These are phyloP conservation scores for Globisporangium acanthophoron DNA, from an alignment of 352 stramenopile genomes.

Conservation along the genomic window DNA sequence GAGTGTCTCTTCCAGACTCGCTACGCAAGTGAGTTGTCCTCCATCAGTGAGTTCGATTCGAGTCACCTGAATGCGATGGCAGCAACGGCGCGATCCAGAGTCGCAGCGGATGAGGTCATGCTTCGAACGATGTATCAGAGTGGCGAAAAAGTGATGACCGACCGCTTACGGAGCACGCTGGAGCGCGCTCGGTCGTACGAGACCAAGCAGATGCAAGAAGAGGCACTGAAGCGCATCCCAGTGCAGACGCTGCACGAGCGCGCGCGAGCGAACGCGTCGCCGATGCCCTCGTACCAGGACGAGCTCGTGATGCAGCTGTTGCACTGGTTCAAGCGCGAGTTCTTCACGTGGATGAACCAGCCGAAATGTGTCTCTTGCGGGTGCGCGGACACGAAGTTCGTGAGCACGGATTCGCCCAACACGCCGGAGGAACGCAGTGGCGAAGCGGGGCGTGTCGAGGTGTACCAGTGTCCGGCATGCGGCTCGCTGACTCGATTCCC, in stretches of 20 bases:
- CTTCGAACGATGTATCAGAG: conserved; percentile 38
- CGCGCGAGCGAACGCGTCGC: conserved; percentile 43
- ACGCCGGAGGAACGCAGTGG: conserved; percentile 55
- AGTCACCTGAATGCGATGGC: conserved; percentile 17
- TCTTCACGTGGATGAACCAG: conserved; percentile 90
- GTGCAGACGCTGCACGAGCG: conserved; percentile 55
- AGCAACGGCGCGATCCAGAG: conserved; percentile 7
- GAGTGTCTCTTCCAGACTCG: conserved; percentile 64
- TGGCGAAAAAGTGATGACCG: conserved; percentile 41
- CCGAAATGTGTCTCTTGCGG: conserved; percentile 56
- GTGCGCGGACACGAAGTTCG: conserved; percentile 33
- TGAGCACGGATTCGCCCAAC: conserved; percentile 36
- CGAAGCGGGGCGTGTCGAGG: conserved; percentile 75
- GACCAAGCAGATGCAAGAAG: conserved; percentile 48
- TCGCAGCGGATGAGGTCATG: conserved; percentile 23
- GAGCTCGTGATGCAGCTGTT: conserved; percentile 73
- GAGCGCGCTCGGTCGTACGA: conserved; percentile 62
- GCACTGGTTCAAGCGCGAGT: conserved; percentile 89
- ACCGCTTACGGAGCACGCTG: conserved; percentile 39
- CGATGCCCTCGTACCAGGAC: conserved; percentile 47
- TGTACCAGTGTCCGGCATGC: conserved; percentile 78
- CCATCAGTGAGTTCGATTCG: conserved; percentile 20
- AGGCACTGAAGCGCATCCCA: conserved; percentile 66
- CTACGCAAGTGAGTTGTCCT: conserved; percentile 17
- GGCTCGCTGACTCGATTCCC: conserved; percentile 71